A percentile compares a stretch with the other conserved stretches of the same genome.
Conservation (phyloP, 495 filamentous ascomycete species). For the Penicillium alfredii region DNA sequence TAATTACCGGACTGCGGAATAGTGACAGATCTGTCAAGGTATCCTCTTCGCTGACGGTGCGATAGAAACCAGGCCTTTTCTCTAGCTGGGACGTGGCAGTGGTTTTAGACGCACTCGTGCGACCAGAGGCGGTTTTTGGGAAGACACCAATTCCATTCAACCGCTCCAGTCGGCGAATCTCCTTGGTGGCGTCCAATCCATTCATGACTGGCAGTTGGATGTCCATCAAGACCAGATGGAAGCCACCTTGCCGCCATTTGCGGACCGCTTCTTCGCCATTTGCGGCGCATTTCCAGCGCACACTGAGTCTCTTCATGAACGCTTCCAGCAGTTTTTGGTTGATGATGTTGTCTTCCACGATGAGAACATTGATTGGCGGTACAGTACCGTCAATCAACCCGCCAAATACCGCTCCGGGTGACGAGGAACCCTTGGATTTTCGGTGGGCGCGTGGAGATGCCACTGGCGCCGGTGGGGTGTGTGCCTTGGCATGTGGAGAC, state of each 20-base stretch:
- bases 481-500: constrained; percentile 30
- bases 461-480: constrained; percentile 33
- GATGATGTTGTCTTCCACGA: constrained; percentile 98
- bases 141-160: constrained; percentile 89
- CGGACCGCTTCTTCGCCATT: constrained; percentile 88
- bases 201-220: constrained; percentile 98
- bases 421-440: constrained; percentile 43
- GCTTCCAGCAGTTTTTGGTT: constrained; percentile 89
- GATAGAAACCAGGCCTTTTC: constrained; percentile 19
- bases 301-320: constrained; percentile 93
- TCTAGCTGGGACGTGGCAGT: constrained; percentile 20
- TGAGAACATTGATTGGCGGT: constrained; percentile 94
- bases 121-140: constrained; percentile 45
- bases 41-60: constrained; percentile 50
- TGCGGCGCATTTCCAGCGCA: constrained; percentile 95
- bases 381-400: constrained; percentile 78
- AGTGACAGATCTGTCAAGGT: constrained; percentile 58
- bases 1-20: constrained; percentile 96
- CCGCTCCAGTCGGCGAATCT: constrained; percentile 85
- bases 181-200: constrained; percentile 91
- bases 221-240: constrained; percentile 96
- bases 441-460: constrained; percentile 34
- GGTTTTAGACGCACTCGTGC: constrained; percentile 31
- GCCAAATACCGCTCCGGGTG: constrained; percentile 38
- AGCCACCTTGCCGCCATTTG: constrained; percentile 92